Percentiles rank a stretch among this genome's conserved stretches.
These are phyloP conservation scores for Tetrapisispora iriomotensis DNA, from an alignment of 805 yeast species.

Conservation along the genomic window DNA sequence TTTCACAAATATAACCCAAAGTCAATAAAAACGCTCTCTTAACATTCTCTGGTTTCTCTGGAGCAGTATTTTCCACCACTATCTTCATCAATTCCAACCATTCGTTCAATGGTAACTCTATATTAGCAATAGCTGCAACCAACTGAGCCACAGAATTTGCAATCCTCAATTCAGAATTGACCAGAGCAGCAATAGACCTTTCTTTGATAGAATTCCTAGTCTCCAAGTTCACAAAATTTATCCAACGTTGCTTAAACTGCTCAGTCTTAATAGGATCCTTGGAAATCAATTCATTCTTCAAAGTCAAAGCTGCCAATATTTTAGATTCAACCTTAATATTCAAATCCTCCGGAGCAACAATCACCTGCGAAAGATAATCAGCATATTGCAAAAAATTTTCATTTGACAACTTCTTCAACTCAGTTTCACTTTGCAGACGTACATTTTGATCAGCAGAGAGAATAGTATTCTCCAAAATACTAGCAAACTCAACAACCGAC, in stretches of 20 bases:
- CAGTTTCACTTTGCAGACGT: conserved; percentile 70
- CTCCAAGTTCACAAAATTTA: conserved; percentile 39
- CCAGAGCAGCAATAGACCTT: conserved; percentile 51
- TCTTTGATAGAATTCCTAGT: conserved; percentile 58
- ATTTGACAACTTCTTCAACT: conserved; percentile 58
- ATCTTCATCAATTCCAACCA: conserved; percentile 83
- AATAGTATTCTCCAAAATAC: conserved; percentile 71
- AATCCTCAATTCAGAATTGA: conserved; percentile 61
- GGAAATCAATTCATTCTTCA: conserved; percentile 81
- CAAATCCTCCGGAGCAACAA: conserved; percentile 48
- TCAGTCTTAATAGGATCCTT: conserved; percentile 56
- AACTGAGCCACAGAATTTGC: conserved; percentile 86
- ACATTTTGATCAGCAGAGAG: conserved; percentile 53
- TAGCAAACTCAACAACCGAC: conserved; percentile 45
- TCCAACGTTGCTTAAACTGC: conserved; percentile 67
- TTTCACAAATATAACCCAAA: conserved; percentile 93
- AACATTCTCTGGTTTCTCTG: conserved; percentile 65
- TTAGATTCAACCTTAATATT: conserved; percentile 59
- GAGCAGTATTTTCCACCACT: conserved; percentile 77
- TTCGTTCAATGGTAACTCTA: conserved; percentile 77
- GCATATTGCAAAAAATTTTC: conserved; percentile 71
- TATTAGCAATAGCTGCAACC: conserved; percentile 94
- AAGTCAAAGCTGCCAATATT: conserved; percentile 79
- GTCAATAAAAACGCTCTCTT: conserved; percentile 82
- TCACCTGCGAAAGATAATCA: conserved; percentile 56